Evolutionary conservation across 192 early-diverging fungal genomes (phyloP).

Genomic region (Pilaira anomala): DNA sequence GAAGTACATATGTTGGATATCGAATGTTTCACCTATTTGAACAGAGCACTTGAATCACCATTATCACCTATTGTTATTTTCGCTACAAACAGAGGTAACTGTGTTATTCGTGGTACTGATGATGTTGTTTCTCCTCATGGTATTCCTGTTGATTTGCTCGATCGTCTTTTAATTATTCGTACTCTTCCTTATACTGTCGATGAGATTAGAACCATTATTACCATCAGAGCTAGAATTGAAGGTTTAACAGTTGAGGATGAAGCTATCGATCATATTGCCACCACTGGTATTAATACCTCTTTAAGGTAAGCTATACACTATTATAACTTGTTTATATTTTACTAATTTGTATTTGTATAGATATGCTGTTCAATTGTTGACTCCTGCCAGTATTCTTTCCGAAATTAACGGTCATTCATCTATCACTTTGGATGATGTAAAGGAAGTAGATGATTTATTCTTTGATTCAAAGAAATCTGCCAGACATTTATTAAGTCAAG

Average conservation of each 20-base stretch:
- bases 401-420: slow-evolving; percentile 80
- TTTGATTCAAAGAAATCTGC: slow-evolving; percentile 84
- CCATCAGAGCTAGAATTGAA: slow-evolving; percentile 92
- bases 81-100: slow-evolving; percentile 79
- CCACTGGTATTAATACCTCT: slow-evolving; percentile 85
- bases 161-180: slow-evolving; percentile 94
- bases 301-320: slow-evolving; percentile 55
- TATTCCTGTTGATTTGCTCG: slow-evolving; percentile 93
- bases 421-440: slow-evolving; percentile 82
- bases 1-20: slow-evolving; percentile 99
- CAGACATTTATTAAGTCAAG: slow-evolving; percentile 57
- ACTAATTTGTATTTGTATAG: slow-evolving; percentile 31
- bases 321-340: not conserved
- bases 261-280: slow-evolving; percentile 73
- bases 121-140: slow-evolving; percentile 84
- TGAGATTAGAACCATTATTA: slow-evolving; percentile 86
- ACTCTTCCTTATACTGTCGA: slow-evolving; percentile 89
- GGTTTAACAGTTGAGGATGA: slow-evolving; percentile 75
- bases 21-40: slow-evolving; percentile 99
- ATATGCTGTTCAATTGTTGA: slow-evolving; percentile 93
- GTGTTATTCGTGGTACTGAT: slow-evolving; percentile 61
- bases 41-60: slow-evolving; percentile 94
- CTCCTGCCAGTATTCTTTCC: slow-evolving; percentile 85
- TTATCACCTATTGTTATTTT: slow-evolving; percentile 97
- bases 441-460: slow-evolving; percentile 84